Evolutionary conservation across 192 early-diverging fungal species (phyloP).

Genomic region (Allomyces arbusculus): DNA sequence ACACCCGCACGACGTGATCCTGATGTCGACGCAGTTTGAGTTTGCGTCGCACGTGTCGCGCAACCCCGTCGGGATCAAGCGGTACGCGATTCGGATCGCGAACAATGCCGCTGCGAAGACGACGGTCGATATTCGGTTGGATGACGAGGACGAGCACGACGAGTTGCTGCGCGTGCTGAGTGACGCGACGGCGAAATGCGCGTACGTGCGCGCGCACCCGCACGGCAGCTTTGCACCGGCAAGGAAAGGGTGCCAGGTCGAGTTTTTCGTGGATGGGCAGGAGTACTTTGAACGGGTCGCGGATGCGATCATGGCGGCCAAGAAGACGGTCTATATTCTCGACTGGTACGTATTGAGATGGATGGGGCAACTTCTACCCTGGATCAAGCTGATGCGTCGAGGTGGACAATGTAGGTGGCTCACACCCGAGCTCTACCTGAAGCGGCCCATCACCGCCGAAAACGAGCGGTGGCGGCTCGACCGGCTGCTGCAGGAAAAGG

Average conservation of each 20-base stretch:
- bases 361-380: too few species aligned
- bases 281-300: neutral
- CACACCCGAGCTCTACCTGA: neutral
- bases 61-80: neutral
- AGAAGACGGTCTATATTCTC: neutral
- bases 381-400: too few species aligned
- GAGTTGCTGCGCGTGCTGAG: neutral
- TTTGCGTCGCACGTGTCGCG: too few species aligned
- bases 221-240: neutral
- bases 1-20: neutral
- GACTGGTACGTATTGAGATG: neutral
- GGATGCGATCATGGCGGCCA: neutral
- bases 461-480: conserved; percentile 67
- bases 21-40: neutral
- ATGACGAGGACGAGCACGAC: neutral
- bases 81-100: neutral
- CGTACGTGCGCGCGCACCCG: neutral
- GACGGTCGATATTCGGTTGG: neutral
- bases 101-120: neutral
- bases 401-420: neutral
- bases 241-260: neutral
- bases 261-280: neutral
- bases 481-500: conserved; percentile 40
- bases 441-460: conserved; percentile 26
- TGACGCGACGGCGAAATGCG: neutral